These are phyloP conservation scores for Erigeron philadelphicus DNA, from an alignment of 140 eudicot species.

Conservation along the genomic window DNA sequence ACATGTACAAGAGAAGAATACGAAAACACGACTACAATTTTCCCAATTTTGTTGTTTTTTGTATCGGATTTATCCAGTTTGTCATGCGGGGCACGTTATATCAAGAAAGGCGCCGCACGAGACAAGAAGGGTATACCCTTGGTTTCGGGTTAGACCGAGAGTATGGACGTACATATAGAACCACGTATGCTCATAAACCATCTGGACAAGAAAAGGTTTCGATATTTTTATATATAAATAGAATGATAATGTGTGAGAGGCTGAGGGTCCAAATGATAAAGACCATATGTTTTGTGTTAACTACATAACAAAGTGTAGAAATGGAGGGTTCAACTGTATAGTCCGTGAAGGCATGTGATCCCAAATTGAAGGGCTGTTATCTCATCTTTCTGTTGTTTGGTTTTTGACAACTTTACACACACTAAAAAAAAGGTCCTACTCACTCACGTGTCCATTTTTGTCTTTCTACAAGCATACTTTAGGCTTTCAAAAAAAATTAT, in stretches of 20 bases:
- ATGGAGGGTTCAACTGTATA: conserved; percentile 31
- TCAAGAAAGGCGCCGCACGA: conserved; percentile 4
- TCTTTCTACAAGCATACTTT: conserved; percentile 21
- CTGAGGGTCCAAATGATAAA: conserved; percentile 23
- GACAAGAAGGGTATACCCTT: background rate
- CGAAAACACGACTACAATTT: background rate
- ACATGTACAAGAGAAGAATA: background rate
- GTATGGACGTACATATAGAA: background rate
- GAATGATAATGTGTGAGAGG: conserved; percentile 36
- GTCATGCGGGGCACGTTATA: background rate
- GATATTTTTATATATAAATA: background rate
- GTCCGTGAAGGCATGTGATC: conserved; percentile 44
- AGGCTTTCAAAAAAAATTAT: background rate
- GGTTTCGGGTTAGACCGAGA: background rate
- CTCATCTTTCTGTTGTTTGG: conserved; percentile 18
- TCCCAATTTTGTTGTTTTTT: conserved; percentile 1
- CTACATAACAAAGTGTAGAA: conserved; percentile 23
- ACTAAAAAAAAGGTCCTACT: conserved; percentile 22
- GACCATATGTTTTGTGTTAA: conserved; percentile 18
- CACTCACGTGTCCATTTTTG: conserved; percentile 37
- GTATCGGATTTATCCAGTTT: background rate
- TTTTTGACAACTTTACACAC: conserved; percentile 20
- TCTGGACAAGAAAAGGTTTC: conserved; percentile 10
- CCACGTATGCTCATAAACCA: conserved; percentile 29
- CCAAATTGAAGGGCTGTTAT: conserved; percentile 35